A percentile compares a stretch with the other conserved stretches of the same genome.
phyloP scores from a whole-genome alignment of 2,329 filamentous ascomycete species.

The Scleromitrula shiraiana region DNA sequence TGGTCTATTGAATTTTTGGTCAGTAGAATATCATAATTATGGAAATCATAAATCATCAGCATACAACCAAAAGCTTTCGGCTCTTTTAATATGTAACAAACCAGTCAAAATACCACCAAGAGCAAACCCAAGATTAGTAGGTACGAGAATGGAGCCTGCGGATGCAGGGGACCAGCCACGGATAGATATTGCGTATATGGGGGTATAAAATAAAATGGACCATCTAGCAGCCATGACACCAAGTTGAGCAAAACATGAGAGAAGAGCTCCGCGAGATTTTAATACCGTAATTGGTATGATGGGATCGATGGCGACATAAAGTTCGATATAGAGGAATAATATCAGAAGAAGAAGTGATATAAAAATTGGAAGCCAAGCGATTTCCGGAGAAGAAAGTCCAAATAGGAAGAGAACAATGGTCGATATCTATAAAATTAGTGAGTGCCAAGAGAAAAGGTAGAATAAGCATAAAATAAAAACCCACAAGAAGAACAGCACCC shows the following conservation, averaged over 20 bases:
- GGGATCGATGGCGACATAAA: constrained; percentile 55
- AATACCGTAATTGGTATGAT: constrained; percentile 68
- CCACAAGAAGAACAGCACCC: constrained; percentile 58
- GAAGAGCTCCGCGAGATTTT: constrained; percentile 58
- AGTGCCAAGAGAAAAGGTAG: background rate
- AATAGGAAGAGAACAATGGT: constrained; percentile 67
- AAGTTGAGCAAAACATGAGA: constrained; percentile 67
- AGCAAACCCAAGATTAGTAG: constrained; percentile 75
- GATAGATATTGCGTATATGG: constrained; percentile 71
- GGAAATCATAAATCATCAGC: constrained; percentile 13
- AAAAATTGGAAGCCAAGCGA: constrained; percentile 52
- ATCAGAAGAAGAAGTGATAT: constrained; percentile 45
- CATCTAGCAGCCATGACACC: constrained; percentile 76
- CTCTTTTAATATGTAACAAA: constrained; percentile 64
- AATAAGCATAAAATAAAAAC: constrained; percentile 15
- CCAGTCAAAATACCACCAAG: constrained; percentile 66
- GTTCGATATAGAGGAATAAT: constrained; percentile 56
- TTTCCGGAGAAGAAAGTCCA: constrained; percentile 55
- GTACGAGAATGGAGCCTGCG: constrained; percentile 69
- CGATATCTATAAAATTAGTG: constrained; percentile 38
- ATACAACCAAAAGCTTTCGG: constrained; percentile 62
- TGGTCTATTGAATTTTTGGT: too few relatives aligned
- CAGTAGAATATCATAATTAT: background rate
- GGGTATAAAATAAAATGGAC: constrained; percentile 73
- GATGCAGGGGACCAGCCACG: constrained; percentile 60